phyloP scores from a whole-genome alignment of 2,329 filamentous ascomycete species.

The Rutstroemia sp. region DNA sequence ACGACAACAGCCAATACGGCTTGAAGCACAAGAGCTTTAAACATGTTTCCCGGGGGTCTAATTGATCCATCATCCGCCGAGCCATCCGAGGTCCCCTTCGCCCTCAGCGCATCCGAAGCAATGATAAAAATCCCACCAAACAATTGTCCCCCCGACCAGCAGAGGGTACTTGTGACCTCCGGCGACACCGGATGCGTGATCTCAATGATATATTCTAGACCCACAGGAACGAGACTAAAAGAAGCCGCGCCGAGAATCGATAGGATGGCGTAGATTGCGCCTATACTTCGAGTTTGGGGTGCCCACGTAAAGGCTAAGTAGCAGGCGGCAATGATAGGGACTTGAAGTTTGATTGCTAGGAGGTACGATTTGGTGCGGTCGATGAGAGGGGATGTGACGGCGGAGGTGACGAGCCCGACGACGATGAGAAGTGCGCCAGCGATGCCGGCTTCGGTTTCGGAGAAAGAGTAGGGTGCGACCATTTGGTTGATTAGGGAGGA shows the following conservation, averaged over 20 bases:
- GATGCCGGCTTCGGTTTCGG: constrained; percentile 78
- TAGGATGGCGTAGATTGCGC: constrained; percentile 67
- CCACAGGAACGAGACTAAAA: constrained; percentile 77
- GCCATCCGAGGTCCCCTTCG: constrained; percentile 24
- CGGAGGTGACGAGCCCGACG: constrained; percentile 72
- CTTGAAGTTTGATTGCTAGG: constrained; percentile 60
- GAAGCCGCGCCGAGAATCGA: constrained; percentile 70
- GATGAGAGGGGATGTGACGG: constrained; percentile 71
- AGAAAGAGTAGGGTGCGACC: constrained; percentile 77
- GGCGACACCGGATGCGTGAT: constrained; percentile 81
- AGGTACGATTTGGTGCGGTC: constrained; percentile 81
- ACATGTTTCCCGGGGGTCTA: constrained; percentile 64
- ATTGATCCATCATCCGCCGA: constrained; percentile 35
- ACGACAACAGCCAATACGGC: constrained; percentile 60
- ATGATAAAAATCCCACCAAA: constrained; percentile 81
- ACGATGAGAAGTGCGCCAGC: constrained; percentile 84
- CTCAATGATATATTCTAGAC: constrained; percentile 80
- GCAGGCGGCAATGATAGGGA: constrained; percentile 64
- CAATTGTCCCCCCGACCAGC: constrained; percentile 82
- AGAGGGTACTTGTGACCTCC: constrained; percentile 74
- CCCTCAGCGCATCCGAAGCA: constrained; percentile 67
- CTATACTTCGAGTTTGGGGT: constrained; percentile 47
- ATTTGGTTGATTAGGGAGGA: constrained; percentile 88
- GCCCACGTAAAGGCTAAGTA: constrained; percentile 82
- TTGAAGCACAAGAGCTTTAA: constrained; percentile 67